Evolutionary conservation across 2,329 filamentous ascomycete species (phyloP).

Genomic region (Bimuria novae-zelandiae): DNA sequence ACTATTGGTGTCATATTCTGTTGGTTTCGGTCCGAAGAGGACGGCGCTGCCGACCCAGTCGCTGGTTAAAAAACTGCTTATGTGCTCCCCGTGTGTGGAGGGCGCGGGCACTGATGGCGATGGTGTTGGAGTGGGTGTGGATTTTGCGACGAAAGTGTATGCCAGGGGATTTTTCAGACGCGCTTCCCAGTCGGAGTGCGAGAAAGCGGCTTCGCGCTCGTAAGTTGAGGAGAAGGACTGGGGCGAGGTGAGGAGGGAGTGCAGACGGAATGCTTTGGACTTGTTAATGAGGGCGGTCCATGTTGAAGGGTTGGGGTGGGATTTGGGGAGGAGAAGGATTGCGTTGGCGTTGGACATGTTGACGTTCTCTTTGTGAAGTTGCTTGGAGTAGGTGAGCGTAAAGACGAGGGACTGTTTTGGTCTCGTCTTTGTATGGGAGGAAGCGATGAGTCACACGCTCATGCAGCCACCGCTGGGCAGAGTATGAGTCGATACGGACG

Average conservation of each 20-base stretch:
- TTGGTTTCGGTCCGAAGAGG: conserved; percentile 12
- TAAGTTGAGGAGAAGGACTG: conserved; percentile 24
- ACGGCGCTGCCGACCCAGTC: conserved; percentile 20
- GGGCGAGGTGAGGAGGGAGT: conserved; percentile 19
- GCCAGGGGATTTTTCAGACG: conserved; percentile 20
- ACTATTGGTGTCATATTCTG: not conserved
- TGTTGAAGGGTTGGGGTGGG: conserved; percentile 6
- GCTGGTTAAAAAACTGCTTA: not conserved
- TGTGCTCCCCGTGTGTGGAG: not conserved
- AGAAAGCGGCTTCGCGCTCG: conserved; percentile 15
- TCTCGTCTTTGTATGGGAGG: not conserved
- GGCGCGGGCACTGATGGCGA: not conserved
- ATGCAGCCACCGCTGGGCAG: not conserved
- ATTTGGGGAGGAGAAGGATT: not conserved
- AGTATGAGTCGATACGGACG: not conserved
- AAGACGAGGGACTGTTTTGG: not conserved
- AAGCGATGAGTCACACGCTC: not conserved
- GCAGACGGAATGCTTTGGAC: conserved; percentile 21
- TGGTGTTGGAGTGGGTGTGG: too few relatives aligned
- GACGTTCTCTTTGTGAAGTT: not conserved
- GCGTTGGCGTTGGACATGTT: not conserved
- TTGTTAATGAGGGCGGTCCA: conserved; percentile 15
- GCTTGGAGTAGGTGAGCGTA: not conserved
- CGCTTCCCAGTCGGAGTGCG: conserved; percentile 19
- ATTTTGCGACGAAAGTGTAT: conserved; percentile 17